Conservation (phyloP, 2,329 filamentous ascomycete species). For the Xylaria sp. region DNA sequence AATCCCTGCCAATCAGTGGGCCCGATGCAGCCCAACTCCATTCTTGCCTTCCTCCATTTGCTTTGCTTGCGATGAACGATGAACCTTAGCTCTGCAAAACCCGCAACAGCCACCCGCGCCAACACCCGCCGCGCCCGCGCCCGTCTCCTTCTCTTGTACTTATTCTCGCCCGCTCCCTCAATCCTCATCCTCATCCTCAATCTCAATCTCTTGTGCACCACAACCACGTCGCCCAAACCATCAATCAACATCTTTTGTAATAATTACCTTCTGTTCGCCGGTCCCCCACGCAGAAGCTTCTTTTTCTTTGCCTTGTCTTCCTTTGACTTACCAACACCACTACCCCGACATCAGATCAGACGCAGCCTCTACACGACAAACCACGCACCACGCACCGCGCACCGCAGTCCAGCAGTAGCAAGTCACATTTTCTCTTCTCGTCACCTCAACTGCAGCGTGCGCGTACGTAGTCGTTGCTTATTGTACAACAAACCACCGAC, state of each 20-base stretch:
- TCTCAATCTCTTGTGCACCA: background rate
- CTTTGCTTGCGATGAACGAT: background rate
- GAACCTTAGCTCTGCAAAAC: conserved; percentile 18
- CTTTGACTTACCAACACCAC: background rate
- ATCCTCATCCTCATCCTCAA: background rate
- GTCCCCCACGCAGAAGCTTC: conserved; percentile 8
- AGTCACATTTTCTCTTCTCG: conserved; percentile 12
- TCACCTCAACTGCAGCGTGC: background rate
- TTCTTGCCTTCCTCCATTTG: background rate
- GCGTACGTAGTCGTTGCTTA: background rate
- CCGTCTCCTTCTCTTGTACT: background rate
- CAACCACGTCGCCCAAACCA: conserved; percentile 21
- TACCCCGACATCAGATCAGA: background rate
- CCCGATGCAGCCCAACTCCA: conserved; percentile 6
- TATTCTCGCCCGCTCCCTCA: background rate
- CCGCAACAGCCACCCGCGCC: conserved; percentile 6
- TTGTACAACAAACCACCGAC: conserved; percentile 1
- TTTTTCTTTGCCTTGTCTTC: conserved; percentile 27
- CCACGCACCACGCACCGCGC: too few relatives aligned
- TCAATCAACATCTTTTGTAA: conserved; percentile 15
- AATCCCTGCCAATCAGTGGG: conserved; percentile 8
- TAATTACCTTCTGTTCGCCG: conserved; percentile 5
- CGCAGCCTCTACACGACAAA: conserved; percentile 8
- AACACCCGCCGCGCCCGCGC: background rate
- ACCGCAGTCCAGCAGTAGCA: conserved; percentile 10